Conservation (phyloP, 805 yeast genomes). For the Kodamaea jinghongensis region DNA sequence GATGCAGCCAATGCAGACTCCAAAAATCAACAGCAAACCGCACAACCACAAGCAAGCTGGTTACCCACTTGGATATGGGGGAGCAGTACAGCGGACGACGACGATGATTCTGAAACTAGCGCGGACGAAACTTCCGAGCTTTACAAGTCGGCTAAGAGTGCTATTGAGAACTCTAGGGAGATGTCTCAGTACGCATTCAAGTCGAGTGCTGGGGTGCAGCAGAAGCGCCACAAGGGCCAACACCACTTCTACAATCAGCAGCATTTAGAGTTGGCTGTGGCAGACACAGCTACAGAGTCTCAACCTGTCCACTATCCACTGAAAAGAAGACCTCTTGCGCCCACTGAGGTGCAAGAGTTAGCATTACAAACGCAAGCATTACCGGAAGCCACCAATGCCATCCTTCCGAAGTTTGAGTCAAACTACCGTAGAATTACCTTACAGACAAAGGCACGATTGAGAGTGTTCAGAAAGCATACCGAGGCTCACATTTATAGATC, state of each 20-base stretch:
- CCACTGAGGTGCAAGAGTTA: slow-evolving; percentile 35
- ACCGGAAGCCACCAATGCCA: neutral
- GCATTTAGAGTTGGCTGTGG: slow-evolving; percentile 30
- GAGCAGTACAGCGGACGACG: slow-evolving; percentile 8
- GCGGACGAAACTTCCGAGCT: slow-evolving; percentile 23
- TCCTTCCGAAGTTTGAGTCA: slow-evolving; percentile 16
- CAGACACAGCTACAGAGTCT: slow-evolving; percentile 30
- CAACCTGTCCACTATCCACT: slow-evolving; percentile 33
- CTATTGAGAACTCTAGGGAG: slow-evolving; percentile 33
- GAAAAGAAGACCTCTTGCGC: slow-evolving; percentile 31
- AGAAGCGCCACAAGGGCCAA: slow-evolving; percentile 5
- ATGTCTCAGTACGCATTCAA: slow-evolving; percentile 34
- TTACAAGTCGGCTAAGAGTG: slow-evolving; percentile 29
- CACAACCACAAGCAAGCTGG: slow-evolving; percentile 15
- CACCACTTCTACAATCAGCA: slow-evolving; percentile 5
- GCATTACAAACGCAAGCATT: neutral
- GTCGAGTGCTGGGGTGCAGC: slow-evolving; percentile 6
- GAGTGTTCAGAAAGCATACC: slow-evolving; percentile 10
- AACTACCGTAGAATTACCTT: slow-evolving; percentile 21
- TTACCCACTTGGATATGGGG: slow-evolving; percentile 23
- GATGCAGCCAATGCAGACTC: neutral
- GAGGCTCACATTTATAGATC: slow-evolving; percentile 28
- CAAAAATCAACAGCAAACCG: neutral
- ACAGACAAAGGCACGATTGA: slow-evolving; percentile 15
- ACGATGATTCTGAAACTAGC: slow-evolving; percentile 16